These are phyloP conservation scores for Daldinia grandis DNA, from an alignment of 495 filamentous ascomycete species.

Conservation along the genomic window DNA sequence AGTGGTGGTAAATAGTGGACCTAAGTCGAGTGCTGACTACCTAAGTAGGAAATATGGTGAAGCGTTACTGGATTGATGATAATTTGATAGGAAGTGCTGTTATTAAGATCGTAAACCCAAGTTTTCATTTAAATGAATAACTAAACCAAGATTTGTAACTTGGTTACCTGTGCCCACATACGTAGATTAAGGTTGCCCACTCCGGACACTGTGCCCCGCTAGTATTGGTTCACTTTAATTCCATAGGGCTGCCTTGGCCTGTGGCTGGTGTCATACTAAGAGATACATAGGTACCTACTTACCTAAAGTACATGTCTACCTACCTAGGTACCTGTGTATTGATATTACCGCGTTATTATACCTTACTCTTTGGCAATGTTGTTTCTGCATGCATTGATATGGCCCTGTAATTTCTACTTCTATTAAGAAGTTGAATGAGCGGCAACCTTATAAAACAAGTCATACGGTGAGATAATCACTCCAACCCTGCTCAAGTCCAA, in stretches of 20 bases:
- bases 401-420: slow-evolving; percentile 27
- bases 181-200: not conserved
- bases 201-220: slow-evolving; percentile 1
- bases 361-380: not conserved
- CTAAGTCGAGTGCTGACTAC: not conserved
- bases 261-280: not conserved
- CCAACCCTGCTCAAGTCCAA: not conserved
- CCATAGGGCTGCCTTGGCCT: not conserved
- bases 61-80: not conserved
- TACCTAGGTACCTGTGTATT: too few relatives aligned
- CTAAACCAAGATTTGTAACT: not conserved
- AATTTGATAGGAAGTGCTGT: not conserved
- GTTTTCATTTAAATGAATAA: not conserved
- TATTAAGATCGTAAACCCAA: not conserved
- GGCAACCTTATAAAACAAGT: slow-evolving; percentile 1
- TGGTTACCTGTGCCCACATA: not conserved
- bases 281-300: not conserved
- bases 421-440: slow-evolving; percentile 13
- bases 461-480: not conserved
- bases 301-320: not conserved
- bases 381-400: slow-evolving; percentile 18
- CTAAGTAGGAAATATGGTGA: not conserved
- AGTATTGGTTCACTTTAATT: not conserved
- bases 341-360: too few relatives aligned
- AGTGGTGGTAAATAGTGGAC: not conserved